Base-by-base conservation (phyloP, 306 rosid genomes). In the Prunus mira region DNA sequence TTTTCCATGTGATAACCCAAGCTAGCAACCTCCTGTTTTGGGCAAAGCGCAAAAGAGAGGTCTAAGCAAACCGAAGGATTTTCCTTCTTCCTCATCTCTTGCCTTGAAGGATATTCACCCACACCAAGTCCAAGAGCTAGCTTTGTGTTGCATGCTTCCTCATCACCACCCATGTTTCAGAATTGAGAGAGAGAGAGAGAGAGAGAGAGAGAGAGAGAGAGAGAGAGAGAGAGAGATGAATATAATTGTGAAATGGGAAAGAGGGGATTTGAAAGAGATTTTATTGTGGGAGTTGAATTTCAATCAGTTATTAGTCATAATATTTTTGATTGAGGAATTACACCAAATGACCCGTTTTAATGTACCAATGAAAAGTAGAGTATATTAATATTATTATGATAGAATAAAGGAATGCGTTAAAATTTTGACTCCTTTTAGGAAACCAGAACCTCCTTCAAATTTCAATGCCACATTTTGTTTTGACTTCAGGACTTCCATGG, bases 41-140 rank as follows among this genome's bases (percentile, higher is more conserved):
- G 87, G 71, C 69, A 77, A 81, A 85, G 80, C 56, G 80, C 78
- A 69, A 86, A 83, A 7, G 83, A 57, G 2, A 82, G 72, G 82
- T 83, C 88, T 0, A 82, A 66, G 82, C 45, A 57, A 45, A 54
- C 24, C 68, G 58, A 9, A 43, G 89, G 74, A 43, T 68, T 69
- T 1, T 78, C 79, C 65, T 73, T 63, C 76, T 69, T 70, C 65
- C 68, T 82, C 58, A 71, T 79, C 15, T 63, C 67, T 17, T 69
- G 34, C 67, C 32, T 75, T 17, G 87, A 78, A 22, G 58, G 81
- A 77, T 81, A 75, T 24, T 83, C 88, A 12, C 79, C 81, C n/a
- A 76, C 60, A 45, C 98, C 96, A 22, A 90, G 81, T 2, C 89
- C 96, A 3, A 93, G 91, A 64, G 72, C 71, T 4, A 91, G 82